Evolutionary conservation across 768 basidiomycete species (phyloP), one percentile per base, ranked within the genome.

Genomic region (Lentinula sp.): DNA sequence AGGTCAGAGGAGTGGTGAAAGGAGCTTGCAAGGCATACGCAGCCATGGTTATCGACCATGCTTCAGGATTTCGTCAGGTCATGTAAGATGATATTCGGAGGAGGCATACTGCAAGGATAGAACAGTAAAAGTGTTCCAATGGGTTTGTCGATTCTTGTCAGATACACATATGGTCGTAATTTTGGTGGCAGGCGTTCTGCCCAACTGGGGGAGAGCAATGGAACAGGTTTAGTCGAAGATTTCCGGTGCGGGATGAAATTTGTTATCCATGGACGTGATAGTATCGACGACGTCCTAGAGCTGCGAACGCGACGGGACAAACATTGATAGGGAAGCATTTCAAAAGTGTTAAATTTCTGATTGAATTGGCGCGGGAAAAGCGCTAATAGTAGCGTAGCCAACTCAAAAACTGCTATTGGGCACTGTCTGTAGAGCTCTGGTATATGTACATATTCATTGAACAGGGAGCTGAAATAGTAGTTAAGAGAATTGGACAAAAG

Each of bases 31-130:
- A 74, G 10, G 91, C 87, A 66, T 95, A 95, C 2, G 92, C 86
- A 0, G 94, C 94, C 91, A 99, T 96, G 6, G 93, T 92, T 68
- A 99, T 97, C 9, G 94, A 93, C 97, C 97, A 99, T 7, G 95
- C 97, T 99, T 65, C 5, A 23, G 57, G 13, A 16, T 59, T 5
- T 28, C 10, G 16, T 28, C 21, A 31, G 39, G 31, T 28, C 32
- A 5, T 42, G 45, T 7, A 53, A 13, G 37, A 34, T 4, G 7
- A 48, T 16, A 23, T 34, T 10, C 18, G n/a, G n/a, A 15, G 31
- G 10, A 6, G 53, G 84, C 88, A 66, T 59, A 97, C 96, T 84
- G 72, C 97, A 98, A 1, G 97, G 97, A 76, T 93, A 95, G 70
- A 89, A 96, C 15, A 99, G 79, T 13, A 99, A 73, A 49, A 95